Base-by-base conservation (phyloP, 108 stramenopile species). In the Fistulifera solaris region DNA sequence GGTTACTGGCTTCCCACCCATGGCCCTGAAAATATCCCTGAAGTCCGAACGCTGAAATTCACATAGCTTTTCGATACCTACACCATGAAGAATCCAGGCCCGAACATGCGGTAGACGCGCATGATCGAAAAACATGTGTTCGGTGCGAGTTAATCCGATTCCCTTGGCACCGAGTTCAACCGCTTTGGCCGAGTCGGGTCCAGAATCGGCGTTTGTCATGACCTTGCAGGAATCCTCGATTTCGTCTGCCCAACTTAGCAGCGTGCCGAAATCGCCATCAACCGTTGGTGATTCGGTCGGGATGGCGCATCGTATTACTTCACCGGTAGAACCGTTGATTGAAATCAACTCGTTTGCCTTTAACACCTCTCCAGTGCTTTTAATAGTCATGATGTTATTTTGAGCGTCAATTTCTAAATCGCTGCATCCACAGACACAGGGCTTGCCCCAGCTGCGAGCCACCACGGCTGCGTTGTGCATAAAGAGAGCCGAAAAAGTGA, bases 371-470 rank as follows among this genome's bases (percentile, higher is more conserved):
- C 70, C 75, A 31, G 76, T 68, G 11, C 54, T 63, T 27, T 64
- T 65, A 15, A 81, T 61, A n/a, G 61, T 77, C 52, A 89, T 58
- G 38, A 65, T 84, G 51, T 76, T 76, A 28, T 51, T 53, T 28
- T 56, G 51, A 40, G 75, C 72, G 58, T 80, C 68, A 38, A 93
- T 69, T 28, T 66, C 62, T 46, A 89, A 70, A 21, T 76, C 81
- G 35, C 69, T 71, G 65, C 79, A 80, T 22, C 91, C 91, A 47
- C 79, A 82, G 13, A 93, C 87, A 66, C 91, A 93, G 50, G 87
- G 87, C 68, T 89, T 89, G 40, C 91, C 91, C 91, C 87, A 88
- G 45, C 91, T 85, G 19, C 91, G 70, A 17, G 91, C 87, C 24
- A 93, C 91, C 28, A 93, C 91, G 8, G 91, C 91, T 35, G 8